These are phyloP conservation scores for Primulina tabacum DNA, from an alignment of 257 asterid species.

Conservation along the genomic window DNA sequence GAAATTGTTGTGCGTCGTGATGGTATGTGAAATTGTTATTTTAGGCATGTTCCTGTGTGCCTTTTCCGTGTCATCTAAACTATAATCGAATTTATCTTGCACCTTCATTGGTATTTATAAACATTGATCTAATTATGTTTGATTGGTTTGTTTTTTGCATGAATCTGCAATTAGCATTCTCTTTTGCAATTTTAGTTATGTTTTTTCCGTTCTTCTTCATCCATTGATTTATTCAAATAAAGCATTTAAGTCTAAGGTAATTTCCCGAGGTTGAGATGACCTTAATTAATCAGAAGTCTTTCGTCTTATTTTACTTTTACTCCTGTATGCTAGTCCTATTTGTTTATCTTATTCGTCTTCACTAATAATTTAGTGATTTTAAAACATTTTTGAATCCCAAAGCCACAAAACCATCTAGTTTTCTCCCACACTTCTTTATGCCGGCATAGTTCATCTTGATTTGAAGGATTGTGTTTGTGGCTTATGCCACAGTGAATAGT, in stretches of 20 bases:
- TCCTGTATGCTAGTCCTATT: too few species aligned
- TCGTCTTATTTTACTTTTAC: not conserved
- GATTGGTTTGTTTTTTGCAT: not conserved
- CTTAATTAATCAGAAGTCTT: not conserved
- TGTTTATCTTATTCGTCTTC: conserved; percentile 6
- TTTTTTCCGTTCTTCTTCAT: conserved; percentile 7
- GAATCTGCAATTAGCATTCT: not conserved
- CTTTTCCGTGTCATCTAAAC: conserved; percentile 8
- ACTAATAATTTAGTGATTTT: conserved; percentile 9
- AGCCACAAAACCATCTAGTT: not conserved
- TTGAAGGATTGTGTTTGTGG: not conserved
- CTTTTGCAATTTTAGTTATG: not conserved
- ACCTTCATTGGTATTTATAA: not conserved
- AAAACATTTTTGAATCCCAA: not conserved
- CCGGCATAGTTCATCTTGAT: not conserved
- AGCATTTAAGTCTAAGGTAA: not conserved
- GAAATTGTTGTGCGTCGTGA: conserved; percentile 94
- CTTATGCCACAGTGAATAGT: not conserved
- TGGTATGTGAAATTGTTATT: conserved; percentile 45
- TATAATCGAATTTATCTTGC: not conserved
- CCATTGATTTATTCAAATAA: not conserved
- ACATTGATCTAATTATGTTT: conserved; percentile 11
- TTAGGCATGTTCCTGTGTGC: not conserved
- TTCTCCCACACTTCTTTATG: not conserved
- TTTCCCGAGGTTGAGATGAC: not conserved